Conservation (phyloP, 2,329 filamentous ascomycete genomes). For the Xylaria sp. region DNA sequence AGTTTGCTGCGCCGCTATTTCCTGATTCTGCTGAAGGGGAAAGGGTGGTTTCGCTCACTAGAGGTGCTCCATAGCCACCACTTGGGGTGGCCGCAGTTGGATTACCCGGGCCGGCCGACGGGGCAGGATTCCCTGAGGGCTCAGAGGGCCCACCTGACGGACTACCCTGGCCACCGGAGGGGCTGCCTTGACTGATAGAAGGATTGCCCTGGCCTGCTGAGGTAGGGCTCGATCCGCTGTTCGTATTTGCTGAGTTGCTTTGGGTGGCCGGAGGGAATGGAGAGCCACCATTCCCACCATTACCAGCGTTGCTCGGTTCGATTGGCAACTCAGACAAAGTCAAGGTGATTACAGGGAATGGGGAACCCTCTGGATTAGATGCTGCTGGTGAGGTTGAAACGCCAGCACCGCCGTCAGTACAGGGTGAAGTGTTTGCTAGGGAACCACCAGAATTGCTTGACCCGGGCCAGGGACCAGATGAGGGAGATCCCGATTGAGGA, state of each 20-base stretch:
- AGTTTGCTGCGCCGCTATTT: slow-evolving; percentile 12
- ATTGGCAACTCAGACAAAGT: slow-evolving; percentile 29
- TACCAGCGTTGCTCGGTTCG: slow-evolving; percentile 11
- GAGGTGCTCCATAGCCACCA: slow-evolving; percentile 35
- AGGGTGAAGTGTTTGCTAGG: slow-evolving; percentile 10
- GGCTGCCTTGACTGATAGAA: background rate
- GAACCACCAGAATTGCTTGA: slow-evolving; percentile 22
- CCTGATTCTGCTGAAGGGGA: slow-evolving; percentile 29
- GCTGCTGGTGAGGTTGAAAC: slow-evolving; percentile 1
- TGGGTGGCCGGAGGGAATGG: slow-evolving; percentile 11
- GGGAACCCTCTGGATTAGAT: slow-evolving; percentile 26
- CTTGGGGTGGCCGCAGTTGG: slow-evolving; percentile 24
- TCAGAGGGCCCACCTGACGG: slow-evolving; percentile 14
- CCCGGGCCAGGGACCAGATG: slow-evolving; percentile 13
- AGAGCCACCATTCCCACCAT: slow-evolving; percentile 8
- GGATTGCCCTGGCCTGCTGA: slow-evolving; percentile 28
- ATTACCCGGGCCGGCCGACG: slow-evolving; percentile 2
- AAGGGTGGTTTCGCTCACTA: slow-evolving; percentile 25
- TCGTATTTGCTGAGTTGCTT: slow-evolving; percentile 16
- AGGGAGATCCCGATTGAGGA: slow-evolving; percentile 16
- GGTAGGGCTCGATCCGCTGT: slow-evolving; percentile 24
- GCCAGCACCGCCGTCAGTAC: background rate
- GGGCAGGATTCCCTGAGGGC: slow-evolving; percentile 21
- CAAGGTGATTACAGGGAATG: slow-evolving; percentile 35
- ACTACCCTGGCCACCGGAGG: background rate